phyloP scores from a whole-genome alignment of 2,329 filamentous ascomycete species.

The Botrytis medusae region DNA sequence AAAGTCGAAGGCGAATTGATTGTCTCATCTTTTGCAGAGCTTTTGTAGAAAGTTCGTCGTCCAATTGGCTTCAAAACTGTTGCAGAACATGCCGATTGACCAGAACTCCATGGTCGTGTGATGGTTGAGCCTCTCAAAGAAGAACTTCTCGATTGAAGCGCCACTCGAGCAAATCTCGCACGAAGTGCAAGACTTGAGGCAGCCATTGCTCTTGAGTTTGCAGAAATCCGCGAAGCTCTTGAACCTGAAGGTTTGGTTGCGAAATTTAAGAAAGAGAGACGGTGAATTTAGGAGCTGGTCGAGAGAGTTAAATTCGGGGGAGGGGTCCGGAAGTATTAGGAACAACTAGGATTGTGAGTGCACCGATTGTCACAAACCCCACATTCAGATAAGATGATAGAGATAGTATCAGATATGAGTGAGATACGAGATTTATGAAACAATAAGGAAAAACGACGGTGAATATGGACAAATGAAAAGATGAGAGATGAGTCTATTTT shows the following conservation, averaged over 20 bases:
- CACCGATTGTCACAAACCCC: neutral
- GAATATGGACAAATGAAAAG: neutral
- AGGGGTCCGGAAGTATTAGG: constrained; percentile 31
- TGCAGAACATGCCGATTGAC: constrained; percentile 27
- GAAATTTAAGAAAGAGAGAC: neutral
- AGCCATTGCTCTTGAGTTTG: constrained; percentile 30
- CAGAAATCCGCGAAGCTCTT: constrained; percentile 13
- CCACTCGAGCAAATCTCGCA: constrained; percentile 31
- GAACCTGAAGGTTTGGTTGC: neutral
- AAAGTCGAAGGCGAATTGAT: constrained; percentile 28
- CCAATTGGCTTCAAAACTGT: constrained; percentile 25
- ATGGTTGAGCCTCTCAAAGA: constrained; percentile 24
- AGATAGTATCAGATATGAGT: neutral
- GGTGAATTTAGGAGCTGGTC: neutral
- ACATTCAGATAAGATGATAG: constrained; percentile 14
- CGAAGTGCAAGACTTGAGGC: constrained; percentile 32
- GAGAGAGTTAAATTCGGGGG: constrained; percentile 24
- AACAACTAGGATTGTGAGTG: constrained; percentile 10
- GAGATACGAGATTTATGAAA: neutral
- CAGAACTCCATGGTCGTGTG: constrained; percentile 33
- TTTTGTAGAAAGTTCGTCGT: constrained; percentile 39
- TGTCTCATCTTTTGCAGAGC: constrained; percentile 36
- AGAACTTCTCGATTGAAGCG: constrained; percentile 27
- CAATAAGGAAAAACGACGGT: neutral
- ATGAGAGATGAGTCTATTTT: neutral